Evolutionary conservation across 2,329 filamentous ascomycete genomes (phyloP), one percentile per base, ranked within the genome.

Genomic region (Xylariaceae sp.): DNA sequence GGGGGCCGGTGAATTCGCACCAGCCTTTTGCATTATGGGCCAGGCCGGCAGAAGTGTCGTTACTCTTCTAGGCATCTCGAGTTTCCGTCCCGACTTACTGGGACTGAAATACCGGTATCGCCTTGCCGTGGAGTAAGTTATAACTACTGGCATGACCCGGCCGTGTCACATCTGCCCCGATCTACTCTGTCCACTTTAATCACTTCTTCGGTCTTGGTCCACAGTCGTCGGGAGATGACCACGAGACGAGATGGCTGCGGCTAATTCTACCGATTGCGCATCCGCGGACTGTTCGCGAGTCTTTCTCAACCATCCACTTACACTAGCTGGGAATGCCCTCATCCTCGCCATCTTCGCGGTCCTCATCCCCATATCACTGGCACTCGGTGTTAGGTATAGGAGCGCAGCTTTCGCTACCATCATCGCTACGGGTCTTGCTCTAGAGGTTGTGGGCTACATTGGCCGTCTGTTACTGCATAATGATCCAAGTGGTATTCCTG

Each of bases 361-460:
- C 42, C 69, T 80, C 35, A 67, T 77, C n/a, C 73, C 77, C 8
- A 59, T 73, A 47, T 66, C 72, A 23, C 59, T 76, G 8, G 73
- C 73, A 51, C 62, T 76, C 17, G 78, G 77, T 13, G 63, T 75
- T 47, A 74, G 72, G 35, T 76, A 74, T 55, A 71, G 65, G 51
- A 78, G 76, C 34, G 70, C 72, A 0, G 56, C 75, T 3, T 80
- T 80, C 68, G 72, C 77, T 1, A 69, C 71, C 1, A 67, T 71
- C 2, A 63, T 82, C 55, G 68, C 74, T 2, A 70, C 71, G 0
- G 79, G 78, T 1, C 68, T 81, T 11, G 60, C 75, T 4, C 61
- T 81, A 6, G 77, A 80, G 60, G 68, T 77, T 6, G 44, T 80
- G 49, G 78, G 79, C 11, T 82, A 81, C 61, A 69, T 75, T 11